Percentiles rank a stretch among this genome's conserved stretches.
Evolutionary conservation across 768 basidiomycete species (phyloP).

Genomic region (Suillus fuscotomentosus): DNA sequence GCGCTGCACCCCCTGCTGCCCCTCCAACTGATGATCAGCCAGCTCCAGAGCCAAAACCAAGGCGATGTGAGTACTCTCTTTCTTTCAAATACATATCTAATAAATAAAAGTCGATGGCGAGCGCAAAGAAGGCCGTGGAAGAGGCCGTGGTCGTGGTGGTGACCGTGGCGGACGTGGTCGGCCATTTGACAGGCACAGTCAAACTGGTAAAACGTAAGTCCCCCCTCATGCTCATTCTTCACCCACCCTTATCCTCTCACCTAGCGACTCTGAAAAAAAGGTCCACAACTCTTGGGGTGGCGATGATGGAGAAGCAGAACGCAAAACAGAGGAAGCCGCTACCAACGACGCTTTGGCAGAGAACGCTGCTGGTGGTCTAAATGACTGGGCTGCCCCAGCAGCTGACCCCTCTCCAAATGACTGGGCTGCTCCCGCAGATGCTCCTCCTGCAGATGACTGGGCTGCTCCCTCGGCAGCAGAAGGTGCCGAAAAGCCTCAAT

Average conservation of each 20-base stretch:
- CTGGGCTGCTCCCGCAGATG: slow-evolving; percentile 37
- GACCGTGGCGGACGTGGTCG: slow-evolving; percentile 62
- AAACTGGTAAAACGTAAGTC: slow-evolving; percentile 78
- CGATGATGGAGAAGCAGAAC: slow-evolving; percentile 82
- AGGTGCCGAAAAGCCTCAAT: slow-evolving; percentile 34
- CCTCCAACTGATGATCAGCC: slow-evolving; percentile 35
- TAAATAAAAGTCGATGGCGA: slow-evolving; percentile 39
- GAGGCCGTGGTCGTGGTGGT: slow-evolving; percentile 44
- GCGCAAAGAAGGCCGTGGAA: slow-evolving; percentile 43
- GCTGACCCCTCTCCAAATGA: slow-evolving; percentile 31
- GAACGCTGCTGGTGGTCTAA: slow-evolving; percentile 17
- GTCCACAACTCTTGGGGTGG: slow-evolving; percentile 94
- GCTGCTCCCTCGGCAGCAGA: slow-evolving; percentile 35
- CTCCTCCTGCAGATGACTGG: slow-evolving; percentile 35
- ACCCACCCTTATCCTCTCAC: slow-evolving; percentile 11
- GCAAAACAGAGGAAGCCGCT: slow-evolving; percentile 78
- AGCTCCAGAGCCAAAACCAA: slow-evolving; percentile 31
- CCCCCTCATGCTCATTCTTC: slow-evolving; percentile 1
- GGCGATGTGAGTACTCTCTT: slow-evolving; percentile 26
- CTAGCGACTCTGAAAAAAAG: slow-evolving; percentile 93
- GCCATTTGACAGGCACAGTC: slow-evolving; percentile 82
- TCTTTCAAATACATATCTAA: neutral
- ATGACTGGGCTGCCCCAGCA: slow-evolving; percentile 32
- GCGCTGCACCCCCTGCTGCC: slow-evolving; percentile 42
- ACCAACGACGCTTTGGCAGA: slow-evolving; percentile 67